Conservation (phyloP, 2,329 filamentous ascomycete genomes). For the Dactylella cylindrospora region DNA sequence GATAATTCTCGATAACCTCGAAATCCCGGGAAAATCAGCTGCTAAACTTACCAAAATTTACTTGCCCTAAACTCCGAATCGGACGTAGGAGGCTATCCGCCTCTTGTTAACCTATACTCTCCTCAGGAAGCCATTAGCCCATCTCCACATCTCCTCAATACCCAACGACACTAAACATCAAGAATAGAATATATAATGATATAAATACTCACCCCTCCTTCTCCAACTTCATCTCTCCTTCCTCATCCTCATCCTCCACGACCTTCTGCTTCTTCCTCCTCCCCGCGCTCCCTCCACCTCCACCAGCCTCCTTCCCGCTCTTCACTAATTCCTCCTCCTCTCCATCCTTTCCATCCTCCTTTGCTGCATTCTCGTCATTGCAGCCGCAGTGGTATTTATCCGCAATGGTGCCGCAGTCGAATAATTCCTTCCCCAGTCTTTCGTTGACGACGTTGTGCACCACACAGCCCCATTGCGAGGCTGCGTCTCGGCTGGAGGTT, state of each 20-base stretch:
- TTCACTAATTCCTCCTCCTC: slow-evolving; percentile 50
- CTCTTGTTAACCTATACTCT: slow-evolving; percentile 21
- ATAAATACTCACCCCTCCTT: slow-evolving; percentile 44
- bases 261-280: slow-evolving; percentile 25
- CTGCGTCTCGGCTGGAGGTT: slow-evolving; percentile 64
- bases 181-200: neutral
- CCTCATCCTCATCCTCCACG: slow-evolving; percentile 32
- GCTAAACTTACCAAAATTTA: no score
- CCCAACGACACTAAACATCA: neutral
- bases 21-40: no score
- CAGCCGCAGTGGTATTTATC: slow-evolving; percentile 73
- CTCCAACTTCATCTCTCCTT: slow-evolving; percentile 44
- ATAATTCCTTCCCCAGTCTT: slow-evolving; percentile 63
- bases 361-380: slow-evolving; percentile 62
- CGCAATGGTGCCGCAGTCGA: slow-evolving; percentile 68
- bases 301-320: slow-evolving; percentile 46
- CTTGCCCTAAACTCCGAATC: no score
- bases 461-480: slow-evolving; percentile 68
- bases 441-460: slow-evolving; percentile 69
- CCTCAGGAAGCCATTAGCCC: neutral
- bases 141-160: neutral
- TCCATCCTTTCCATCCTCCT: slow-evolving; percentile 51
- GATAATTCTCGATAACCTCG: no score
- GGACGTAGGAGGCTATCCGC: no score
- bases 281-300: neutral